These are phyloP conservation scores for Brasenia schreberi DNA, from an alignment of 164 flowering plant genomes.

Conservation along the genomic window DNA sequence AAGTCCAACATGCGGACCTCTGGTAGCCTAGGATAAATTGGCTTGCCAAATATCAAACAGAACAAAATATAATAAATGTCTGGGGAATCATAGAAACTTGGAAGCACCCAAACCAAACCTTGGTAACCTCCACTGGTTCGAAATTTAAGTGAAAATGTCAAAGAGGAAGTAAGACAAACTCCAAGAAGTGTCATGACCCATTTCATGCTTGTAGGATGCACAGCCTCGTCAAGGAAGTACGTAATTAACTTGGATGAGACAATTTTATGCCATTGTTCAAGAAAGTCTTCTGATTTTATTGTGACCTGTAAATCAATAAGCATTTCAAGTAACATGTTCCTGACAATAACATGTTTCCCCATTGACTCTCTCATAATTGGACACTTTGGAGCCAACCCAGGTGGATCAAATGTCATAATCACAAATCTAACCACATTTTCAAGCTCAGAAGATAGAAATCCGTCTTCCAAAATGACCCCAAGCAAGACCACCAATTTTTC, in stretches of 20 bases:
- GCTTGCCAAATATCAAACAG: slow-evolving; percentile 92
- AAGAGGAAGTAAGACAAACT: slow-evolving; percentile 83
- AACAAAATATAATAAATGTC: slow-evolving; percentile 89
- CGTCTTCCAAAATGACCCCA: slow-evolving; percentile 96
- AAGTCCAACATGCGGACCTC: slow-evolving; percentile 99
- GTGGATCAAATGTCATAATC: slow-evolving; percentile 98
- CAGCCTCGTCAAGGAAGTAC: slow-evolving; percentile 95
- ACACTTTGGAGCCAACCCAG: slow-evolving; percentile 39
- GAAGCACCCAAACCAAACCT: slow-evolving; percentile 70
- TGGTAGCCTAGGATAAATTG: slow-evolving; percentile 95
- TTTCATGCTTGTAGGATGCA: slow-evolving; percentile 98
- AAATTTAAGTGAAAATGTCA: slow-evolving; percentile 86
- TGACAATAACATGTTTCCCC: slow-evolving; percentile 98
- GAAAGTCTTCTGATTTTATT: slow-evolving; percentile 73
- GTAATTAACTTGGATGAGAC: slow-evolving; percentile 92
- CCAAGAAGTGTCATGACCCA: slow-evolving; percentile 99
- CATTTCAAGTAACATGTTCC: slow-evolving; percentile 97
- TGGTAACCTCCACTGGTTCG: slow-evolving; percentile 91
- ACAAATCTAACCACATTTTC: slow-evolving; percentile 92
- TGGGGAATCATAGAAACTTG: slow-evolving; percentile 94
- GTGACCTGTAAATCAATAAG: slow-evolving; percentile 94
- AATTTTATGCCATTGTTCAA: slow-evolving; percentile 97
- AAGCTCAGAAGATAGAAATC: slow-evolving; percentile 81
- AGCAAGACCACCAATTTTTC: slow-evolving; percentile 90
- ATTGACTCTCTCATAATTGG: slow-evolving; percentile 71